Conservation (phyloP, 495 filamentous ascomycete species). For the Xylaria sp. region DNA sequence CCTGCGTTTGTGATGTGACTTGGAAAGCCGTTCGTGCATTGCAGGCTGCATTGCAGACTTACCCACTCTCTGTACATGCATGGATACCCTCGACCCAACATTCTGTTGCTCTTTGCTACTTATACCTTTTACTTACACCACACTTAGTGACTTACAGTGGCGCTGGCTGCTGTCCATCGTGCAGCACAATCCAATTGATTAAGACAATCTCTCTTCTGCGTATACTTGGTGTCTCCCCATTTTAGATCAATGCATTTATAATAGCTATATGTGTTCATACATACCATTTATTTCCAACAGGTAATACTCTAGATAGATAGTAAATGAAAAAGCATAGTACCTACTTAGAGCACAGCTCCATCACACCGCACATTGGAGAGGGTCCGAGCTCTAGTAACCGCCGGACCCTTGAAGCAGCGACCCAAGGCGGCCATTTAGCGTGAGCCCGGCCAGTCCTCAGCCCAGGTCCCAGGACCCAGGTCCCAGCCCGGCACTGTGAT, state of each 20-base stretch:
- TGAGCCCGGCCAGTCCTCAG: background rate
- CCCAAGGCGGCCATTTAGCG: background rate
- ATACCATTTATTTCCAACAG: background rate
- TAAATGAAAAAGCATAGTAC: no score
- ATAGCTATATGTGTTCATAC: background rate
- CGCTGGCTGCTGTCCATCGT: no score
- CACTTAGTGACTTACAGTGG: no score
- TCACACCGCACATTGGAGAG: constrained; percentile 9
- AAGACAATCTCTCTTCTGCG: background rate
- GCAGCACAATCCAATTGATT: no score
- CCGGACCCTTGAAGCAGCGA: constrained; percentile 13
- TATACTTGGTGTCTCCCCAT: background rate
- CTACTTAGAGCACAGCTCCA: background rate
- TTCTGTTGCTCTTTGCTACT: background rate
- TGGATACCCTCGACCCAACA: background rate
- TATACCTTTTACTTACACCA: no score
- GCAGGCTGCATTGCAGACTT: constrained; percentile 15
- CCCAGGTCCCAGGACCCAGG: no score
- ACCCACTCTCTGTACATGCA: background rate
- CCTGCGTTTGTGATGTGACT: constrained; percentile 9
- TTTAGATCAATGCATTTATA: background rate
- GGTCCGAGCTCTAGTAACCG: constrained; percentile 15
- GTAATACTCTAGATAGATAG: no score
- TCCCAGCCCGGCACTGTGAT: background rate
- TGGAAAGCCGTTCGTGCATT: constrained; percentile 12